phyloP scores from a whole-genome alignment of 2,329 filamentous ascomycete species.

The Xylariaceae sp. region DNA sequence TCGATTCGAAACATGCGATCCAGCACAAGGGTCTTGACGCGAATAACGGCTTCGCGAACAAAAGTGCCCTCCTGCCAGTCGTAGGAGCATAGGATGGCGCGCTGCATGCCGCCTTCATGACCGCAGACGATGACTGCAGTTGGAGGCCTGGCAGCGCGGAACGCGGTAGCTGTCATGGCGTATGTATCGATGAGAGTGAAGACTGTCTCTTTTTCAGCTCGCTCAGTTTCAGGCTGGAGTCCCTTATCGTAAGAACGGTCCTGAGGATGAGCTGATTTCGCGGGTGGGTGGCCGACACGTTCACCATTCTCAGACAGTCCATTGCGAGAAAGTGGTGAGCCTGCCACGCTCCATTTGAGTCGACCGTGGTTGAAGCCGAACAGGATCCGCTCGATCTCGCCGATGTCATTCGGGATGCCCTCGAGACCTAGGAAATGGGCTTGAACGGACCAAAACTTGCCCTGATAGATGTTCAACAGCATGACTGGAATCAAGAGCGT shows the following conservation, averaged over 20 bases:
- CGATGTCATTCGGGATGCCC: slow-evolving; percentile 9
- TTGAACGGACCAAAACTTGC: slow-evolving; percentile 17
- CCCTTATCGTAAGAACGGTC: neutral
- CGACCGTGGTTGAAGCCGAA: slow-evolving; percentile 11
- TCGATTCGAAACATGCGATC: slow-evolving; percentile 14
- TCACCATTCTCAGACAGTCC: slow-evolving; percentile 7
- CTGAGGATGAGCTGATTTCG: neutral
- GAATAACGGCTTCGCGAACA: slow-evolving; percentile 10
- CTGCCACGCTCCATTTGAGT: slow-evolving; percentile 12
- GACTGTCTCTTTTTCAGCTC: neutral
- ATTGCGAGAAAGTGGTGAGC: slow-evolving; percentile 11
- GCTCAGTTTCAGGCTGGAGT: neutral
- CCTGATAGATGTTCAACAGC: slow-evolving; percentile 10
- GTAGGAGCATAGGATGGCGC: slow-evolving; percentile 20
- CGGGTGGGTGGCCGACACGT: slow-evolving; percentile 1
- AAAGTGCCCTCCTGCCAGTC: slow-evolving; percentile 10
- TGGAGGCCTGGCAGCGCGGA: slow-evolving; percentile 10
- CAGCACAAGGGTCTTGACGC: slow-evolving; percentile 11
- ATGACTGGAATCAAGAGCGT: slow-evolving; percentile 1
- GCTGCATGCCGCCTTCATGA: slow-evolving; percentile 17
- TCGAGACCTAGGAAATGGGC: slow-evolving; percentile 12
- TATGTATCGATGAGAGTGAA: slow-evolving; percentile 40
- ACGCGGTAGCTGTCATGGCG: slow-evolving; percentile 36
- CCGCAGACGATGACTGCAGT: slow-evolving; percentile 12
- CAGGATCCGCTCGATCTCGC: slow-evolving; percentile 8